Percentiles rank a stretch among this genome's conserved stretches.
Evolutionary conservation across 768 basidiomycete species (phyloP).

Genomic region (Lentinula raphanica): DNA sequence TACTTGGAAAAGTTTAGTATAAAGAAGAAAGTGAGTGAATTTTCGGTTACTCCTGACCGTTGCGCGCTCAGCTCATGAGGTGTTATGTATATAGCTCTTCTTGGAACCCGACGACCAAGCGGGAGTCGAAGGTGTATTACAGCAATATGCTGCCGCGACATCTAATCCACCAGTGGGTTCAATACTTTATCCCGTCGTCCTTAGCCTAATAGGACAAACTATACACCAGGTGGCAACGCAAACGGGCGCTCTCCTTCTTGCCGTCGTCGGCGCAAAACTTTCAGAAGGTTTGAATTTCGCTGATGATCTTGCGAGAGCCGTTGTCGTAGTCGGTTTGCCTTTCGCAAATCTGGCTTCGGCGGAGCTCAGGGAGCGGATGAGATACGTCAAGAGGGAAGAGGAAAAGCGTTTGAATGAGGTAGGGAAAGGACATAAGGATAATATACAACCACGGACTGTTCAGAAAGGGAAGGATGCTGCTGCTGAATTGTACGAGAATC

Average conservation of each 20-base stretch:
- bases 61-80: not conserved
- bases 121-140: constrained; percentile 70
- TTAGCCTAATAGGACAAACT: constrained; percentile 1
- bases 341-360: constrained; percentile 90
- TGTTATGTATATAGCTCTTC: constrained; percentile 54
- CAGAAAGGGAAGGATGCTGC: constrained; percentile 54
- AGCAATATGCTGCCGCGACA: constrained; percentile 64
- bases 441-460: constrained; percentile 26
- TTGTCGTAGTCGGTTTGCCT: constrained; percentile 85
- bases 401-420: constrained; percentile 23
- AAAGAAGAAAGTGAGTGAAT: constrained; percentile 65
- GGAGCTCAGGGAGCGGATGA: constrained; percentile 88
- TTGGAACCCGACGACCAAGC: constrained; percentile 74
- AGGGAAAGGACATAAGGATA: constrained; percentile 12
- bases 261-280: constrained; percentile 96
- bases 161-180: not conserved
- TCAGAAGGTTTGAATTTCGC: constrained; percentile 85
- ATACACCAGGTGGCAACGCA: not conserved
- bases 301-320: constrained; percentile 78
- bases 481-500: constrained; percentile 82
- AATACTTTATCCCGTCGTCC: not conserved
- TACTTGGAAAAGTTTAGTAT: constrained; percentile 52
- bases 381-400: constrained; percentile 69
- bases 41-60: too few species aligned
- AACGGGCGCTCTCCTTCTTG: constrained; percentile 79